Evolutionary conservation across 306 rosid species (phyloP), one percentile per base, ranked within the genome.

Genomic region (Rubus idaeus): DNA sequence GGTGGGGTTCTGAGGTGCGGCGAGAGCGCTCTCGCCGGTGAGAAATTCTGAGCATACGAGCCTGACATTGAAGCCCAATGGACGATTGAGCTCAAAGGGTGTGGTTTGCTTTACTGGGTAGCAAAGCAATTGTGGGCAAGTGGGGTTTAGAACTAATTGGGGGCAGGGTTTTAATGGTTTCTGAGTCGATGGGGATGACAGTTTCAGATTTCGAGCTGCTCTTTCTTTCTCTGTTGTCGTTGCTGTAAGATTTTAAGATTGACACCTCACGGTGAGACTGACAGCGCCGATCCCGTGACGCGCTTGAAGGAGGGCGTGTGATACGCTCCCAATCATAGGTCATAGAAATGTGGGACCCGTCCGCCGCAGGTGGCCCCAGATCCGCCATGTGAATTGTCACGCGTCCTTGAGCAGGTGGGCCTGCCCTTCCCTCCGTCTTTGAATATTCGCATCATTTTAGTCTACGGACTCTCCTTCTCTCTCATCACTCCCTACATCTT

Each of bases 11-110:
- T 90, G 84, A 93, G 89, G 86, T 91, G 98, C 30, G 98, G 97
- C 51, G 98, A 93, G 76, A 84, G 92, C 37, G 98, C 95, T 83
- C 98, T 87, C 21, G 92, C 97, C 37, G 93, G 94, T 17, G 97
- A 93, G 89, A 90, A 93, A 80, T 93, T 93, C 76, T 89, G 85
- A 77, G 87, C 87, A 55, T 93, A 93, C 81, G 92, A 82, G 61
- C 98, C 98, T 37, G 97, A 90, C 98, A 93, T 93, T 76, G 41
- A 62, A 74, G 12, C 40, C 56, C 65, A 49, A 12, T 51, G 21
- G 53, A 37, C n/a, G 37, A 51, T 42, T 5, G 39, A 73, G 45
- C 52, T 62, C 16, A 50, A 80, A 66, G 61, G 75, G 75, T 50
- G 23, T 40, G 68, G 3, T 40, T 21, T 7, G 20, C 47, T 74